Conservation (phyloP, 2,329 filamentous ascomycete genomes). For the Pleoardoris graminearum region DNA sequence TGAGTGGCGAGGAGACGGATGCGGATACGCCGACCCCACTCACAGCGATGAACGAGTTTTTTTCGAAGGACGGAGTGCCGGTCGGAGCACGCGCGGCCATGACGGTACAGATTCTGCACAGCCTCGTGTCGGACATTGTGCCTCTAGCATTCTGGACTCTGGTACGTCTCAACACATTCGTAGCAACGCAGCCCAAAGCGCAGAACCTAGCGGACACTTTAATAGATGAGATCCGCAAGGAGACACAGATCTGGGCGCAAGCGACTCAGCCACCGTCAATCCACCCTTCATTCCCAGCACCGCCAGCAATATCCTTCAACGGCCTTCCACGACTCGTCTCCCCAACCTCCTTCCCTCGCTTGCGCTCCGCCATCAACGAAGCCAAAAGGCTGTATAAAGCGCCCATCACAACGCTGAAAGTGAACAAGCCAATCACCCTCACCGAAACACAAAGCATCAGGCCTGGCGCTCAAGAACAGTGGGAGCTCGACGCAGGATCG, state of each 20-base stretch:
- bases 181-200: conserved; percentile 14
- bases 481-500: conserved; percentile 30
- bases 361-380: conserved; percentile 39
- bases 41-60: conserved; percentile 36
- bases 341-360: conserved; percentile 24
- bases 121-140: conserved; percentile 32
- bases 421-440: conserved; percentile 27
- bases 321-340: conserved; percentile 16
- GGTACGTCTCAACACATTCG: conserved; percentile 30
- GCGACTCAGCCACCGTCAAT: conserved; percentile 42
- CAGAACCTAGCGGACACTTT: conserved; percentile 16
- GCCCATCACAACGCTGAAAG: conserved; percentile 23
- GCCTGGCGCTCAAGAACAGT: conserved; percentile 27
- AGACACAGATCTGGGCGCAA: conserved; percentile 36
- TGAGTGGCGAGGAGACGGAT: conserved; percentile 39
- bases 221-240: conserved; percentile 29
- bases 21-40: conserved; percentile 39
- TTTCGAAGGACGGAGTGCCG: conserved; percentile 33
- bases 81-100: conserved; percentile 35
- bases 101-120: conserved; percentile 34
- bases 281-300: conserved; percentile 41
- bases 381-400: conserved; percentile 34
- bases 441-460: conserved; percentile 22
- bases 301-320: conserved; percentile 35
- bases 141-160: conserved; percentile 42